Base-by-base conservation (phyloP, 331 rosid genomes). In the Dryas integrifolia region DNA sequence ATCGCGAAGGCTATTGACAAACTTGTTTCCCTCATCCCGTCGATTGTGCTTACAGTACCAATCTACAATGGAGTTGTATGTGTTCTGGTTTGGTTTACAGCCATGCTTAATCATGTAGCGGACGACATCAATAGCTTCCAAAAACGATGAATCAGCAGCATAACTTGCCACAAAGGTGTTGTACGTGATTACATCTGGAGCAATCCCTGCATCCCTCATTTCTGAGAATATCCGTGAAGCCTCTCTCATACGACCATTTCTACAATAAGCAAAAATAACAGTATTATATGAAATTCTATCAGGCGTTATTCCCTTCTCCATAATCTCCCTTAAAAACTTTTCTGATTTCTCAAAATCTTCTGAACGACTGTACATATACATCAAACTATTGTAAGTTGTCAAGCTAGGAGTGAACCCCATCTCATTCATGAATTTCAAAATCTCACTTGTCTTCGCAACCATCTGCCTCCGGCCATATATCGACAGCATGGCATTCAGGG, bases 301-400 rank as follows among this genome's bases (percentile, higher is more conserved):
- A 24, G 95, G 92, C 81, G 89, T 89, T 75, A 86, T 83, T 49
- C 96, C 97, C 79, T 88, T 89, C 64, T 67, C 83, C 71, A 79
- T 52, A 69, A 88, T 77, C 68, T 85, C 88, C 87, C 84, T 81
- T 18, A 92, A 69, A 75, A 85, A 63, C 44, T 85, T 79, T 81
- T 92, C 97, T 1, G 97, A 81, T 72, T 80, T 86, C 69, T 86
- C 79, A 52, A 89, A 92, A 75, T 83, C 73, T 72, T 83, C 94
- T 4, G 96, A 88, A 60, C 90, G 92, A 62, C 88, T 87, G 69
- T 92, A 79, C 90, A 86, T 92, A 66, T 88, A 88, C 96, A 92
- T 92, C 80, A 92, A 73, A 81, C 87, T 83, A 74, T 92, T 92
- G 80, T 92, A 92, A 24, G 97, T 92, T 16, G 97, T 77, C 92